phyloP scores from a whole-genome alignment of 2,329 filamentous ascomycete genomes.

The Chrysosporium queenslandicum region DNA sequence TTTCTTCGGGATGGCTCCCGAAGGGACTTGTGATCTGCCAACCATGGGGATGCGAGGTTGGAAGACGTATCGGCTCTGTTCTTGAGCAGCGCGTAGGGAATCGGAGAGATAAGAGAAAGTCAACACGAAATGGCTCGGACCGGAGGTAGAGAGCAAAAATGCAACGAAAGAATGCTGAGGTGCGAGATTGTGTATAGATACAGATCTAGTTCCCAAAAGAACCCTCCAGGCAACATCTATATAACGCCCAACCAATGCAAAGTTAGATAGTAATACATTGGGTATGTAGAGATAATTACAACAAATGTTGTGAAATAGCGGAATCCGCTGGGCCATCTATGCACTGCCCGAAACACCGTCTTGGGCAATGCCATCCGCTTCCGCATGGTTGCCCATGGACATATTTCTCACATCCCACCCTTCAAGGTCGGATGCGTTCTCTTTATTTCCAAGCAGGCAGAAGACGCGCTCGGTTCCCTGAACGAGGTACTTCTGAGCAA shows the following conservation, averaged over 20 bases:
- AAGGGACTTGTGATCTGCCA: constrained; percentile 44
- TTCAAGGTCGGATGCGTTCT: constrained; percentile 58
- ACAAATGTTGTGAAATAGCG: too few relatives aligned
- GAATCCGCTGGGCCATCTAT: background rate
- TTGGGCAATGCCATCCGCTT: background rate
- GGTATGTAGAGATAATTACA: too few relatives aligned
- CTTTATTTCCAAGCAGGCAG: constrained; percentile 69
- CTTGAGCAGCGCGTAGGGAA: constrained; percentile 37
- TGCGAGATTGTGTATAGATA: constrained; percentile 18
- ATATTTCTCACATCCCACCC: constrained; percentile 70
- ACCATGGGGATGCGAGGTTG: constrained; percentile 36
- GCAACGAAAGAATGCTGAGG: constrained; percentile 8
- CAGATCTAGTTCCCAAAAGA: constrained; percentile 18
- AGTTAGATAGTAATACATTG: constrained; percentile 1
- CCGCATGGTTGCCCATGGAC: constrained; percentile 40
- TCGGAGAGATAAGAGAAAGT: background rate
- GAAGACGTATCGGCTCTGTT: constrained; percentile 45
- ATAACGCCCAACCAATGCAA: constrained; percentile 8
- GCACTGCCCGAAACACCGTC: background rate
- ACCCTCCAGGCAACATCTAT: constrained; percentile 12
- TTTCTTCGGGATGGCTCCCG: constrained; percentile 21
- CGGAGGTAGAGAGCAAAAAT: background rate
- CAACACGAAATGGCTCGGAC: background rate
- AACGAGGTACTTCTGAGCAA: constrained; percentile 72
- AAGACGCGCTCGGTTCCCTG: constrained; percentile 53